A percentile compares a stretch with the other conserved stretches of the same genome.
Conservation (phyloP, 1,284 basidiomycete genomes). For the Cutaneotrichosporon sp. region DNA sequence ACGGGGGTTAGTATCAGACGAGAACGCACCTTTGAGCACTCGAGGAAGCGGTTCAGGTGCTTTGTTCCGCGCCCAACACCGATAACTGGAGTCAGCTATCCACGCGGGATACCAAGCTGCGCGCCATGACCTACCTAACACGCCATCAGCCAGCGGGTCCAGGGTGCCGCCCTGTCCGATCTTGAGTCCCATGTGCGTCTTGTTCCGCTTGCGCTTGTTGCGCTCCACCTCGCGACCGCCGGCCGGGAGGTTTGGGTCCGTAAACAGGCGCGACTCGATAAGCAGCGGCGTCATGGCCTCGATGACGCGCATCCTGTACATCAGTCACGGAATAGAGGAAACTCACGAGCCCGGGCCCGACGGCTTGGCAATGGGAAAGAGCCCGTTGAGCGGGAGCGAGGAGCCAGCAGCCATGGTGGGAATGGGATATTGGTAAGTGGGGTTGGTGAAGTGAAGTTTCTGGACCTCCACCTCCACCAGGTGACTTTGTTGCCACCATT, state of each 20-base stretch:
- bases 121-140: conserved; percentile 59
- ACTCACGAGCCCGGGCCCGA: conserved; percentile 51
- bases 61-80: conserved; percentile 91
- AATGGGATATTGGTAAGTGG: background rate
- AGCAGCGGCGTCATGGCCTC: conserved; percentile 82
- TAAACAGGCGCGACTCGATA: conserved; percentile 75
- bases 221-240: conserved; percentile 20
- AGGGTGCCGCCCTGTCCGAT: conserved; percentile 64
- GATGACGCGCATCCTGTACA: conserved; percentile 79
- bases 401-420: conserved; percentile 26
- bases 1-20: background rate
- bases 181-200: conserved; percentile 47
- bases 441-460: conserved; percentile 2
- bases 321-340: background rate
- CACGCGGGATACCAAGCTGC: conserved; percentile 40
- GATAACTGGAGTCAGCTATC: conserved; percentile 62
- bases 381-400: conserved; percentile 50
- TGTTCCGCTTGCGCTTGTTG: conserved; percentile 45
- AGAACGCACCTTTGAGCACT: conserved; percentile 77
- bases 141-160: conserved; percentile 85
- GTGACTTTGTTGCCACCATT: background rate
- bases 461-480: conserved; percentile 6
- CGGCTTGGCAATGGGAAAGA: conserved; percentile 54
- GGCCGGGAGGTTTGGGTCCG: conserved; percentile 51
- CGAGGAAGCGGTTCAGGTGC: conserved; percentile 76